These are phyloP conservation scores for Clarireedia homoeocarpa DNA, from an alignment of 2,329 filamentous ascomycete genomes.

Conservation along the genomic window DNA sequence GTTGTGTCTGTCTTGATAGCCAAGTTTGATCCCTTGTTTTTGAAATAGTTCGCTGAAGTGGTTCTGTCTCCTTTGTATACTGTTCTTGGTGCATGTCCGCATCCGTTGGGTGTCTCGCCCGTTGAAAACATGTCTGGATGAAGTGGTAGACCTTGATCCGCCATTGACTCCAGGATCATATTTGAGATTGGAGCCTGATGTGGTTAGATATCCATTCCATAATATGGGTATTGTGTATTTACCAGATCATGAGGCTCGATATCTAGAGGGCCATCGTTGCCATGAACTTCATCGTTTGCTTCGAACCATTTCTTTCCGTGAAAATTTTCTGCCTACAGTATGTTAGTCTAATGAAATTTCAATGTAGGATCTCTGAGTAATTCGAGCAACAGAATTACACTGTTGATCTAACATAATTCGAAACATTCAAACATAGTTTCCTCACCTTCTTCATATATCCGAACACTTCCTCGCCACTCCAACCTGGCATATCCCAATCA, in stretches of 20 bases:
- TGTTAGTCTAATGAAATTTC: not conserved
- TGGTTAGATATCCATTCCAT: not conserved
- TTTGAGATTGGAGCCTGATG: conserved; percentile 42
- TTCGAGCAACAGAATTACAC: too few relatives aligned
- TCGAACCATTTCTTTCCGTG: conserved; percentile 50
- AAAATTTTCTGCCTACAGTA: conserved; percentile 44
- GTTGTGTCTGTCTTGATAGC: conserved; percentile 40
- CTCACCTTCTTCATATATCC: conserved; percentile 46
- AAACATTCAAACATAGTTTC: not conserved
- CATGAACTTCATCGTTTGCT: conserved; percentile 40
- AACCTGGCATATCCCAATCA: conserved; percentile 47
- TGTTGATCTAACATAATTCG: not conserved
- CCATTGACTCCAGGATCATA: conserved; percentile 45
- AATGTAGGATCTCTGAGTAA: not conserved
- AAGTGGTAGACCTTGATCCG: conserved; percentile 45
- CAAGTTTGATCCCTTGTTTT: conserved; percentile 29
- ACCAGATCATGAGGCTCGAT: conserved; percentile 50
- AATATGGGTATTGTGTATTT: not conserved
- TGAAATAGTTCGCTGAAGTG: conserved; percentile 46
- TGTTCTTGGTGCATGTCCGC: conserved; percentile 46
- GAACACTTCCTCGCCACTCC: conserved; percentile 50
- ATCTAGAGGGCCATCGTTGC: conserved; percentile 43
- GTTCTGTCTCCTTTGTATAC: conserved; percentile 44
- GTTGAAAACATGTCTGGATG: conserved; percentile 52
- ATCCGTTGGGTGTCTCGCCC: conserved; percentile 44